Evolutionary conservation across 2,329 filamentous ascomycete species (phyloP).

Genomic region (Elsinoe perseae): DNA sequence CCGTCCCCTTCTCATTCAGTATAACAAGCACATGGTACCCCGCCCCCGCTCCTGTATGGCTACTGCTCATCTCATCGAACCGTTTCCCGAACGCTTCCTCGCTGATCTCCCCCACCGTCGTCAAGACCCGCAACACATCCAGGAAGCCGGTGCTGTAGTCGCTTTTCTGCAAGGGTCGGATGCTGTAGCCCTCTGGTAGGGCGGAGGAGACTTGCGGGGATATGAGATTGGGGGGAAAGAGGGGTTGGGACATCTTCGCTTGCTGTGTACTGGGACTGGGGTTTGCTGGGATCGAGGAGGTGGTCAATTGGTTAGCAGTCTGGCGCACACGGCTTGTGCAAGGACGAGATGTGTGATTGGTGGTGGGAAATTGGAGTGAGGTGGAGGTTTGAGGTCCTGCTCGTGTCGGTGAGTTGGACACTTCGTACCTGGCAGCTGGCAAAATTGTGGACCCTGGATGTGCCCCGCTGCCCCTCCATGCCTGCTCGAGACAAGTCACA

Average conservation of each 20-base stretch:
- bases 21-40: constrained; percentile 85
- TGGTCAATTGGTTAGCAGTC: no score
- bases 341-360: background rate
- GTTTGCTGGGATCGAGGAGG: background rate
- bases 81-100: constrained; percentile 67
- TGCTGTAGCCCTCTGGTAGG: constrained; percentile 72
- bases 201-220: constrained; percentile 62
- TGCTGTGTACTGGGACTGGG: background rate
- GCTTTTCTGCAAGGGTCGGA: constrained; percentile 68
- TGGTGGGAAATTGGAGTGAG: background rate
- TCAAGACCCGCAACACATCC: constrained; percentile 83
- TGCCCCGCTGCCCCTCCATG: constrained; percentile 8
- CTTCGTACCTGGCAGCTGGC: constrained; percentile 1
- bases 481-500: background rate
- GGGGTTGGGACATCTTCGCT: background rate
- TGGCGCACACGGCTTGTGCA: no score
- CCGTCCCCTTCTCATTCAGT: constrained; percentile 59
- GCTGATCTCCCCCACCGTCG: constrained; percentile 80
- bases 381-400: background rate
- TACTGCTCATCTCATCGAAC: constrained; percentile 66
- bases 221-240: constrained; percentile 55
- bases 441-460: constrained; percentile 11
- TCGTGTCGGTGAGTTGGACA: constrained; percentile 9
- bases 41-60: constrained; percentile 44
- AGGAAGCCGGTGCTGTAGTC: constrained; percentile 82